Conservation (phyloP, 768 basidiomycete genomes). For the Jaapia argillacea region DNA sequence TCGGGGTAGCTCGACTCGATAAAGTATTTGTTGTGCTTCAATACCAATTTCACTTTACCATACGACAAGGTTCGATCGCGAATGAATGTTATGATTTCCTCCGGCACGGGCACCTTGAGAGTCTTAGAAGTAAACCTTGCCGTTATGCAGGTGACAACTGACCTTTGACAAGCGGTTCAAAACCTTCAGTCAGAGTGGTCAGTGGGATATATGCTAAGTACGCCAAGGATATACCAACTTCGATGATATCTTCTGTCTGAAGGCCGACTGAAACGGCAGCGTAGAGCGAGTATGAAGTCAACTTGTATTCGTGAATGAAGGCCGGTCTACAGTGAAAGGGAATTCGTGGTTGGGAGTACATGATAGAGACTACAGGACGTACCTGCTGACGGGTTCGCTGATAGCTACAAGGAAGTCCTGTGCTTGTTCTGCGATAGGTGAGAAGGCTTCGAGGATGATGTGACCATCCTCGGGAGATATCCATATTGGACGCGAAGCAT, state of each 20-base stretch:
- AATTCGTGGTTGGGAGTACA: conserved; percentile 10
- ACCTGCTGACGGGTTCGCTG: conserved; percentile 98
- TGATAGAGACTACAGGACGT: conserved; percentile 28
- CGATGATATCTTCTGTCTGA: conserved; percentile 97
- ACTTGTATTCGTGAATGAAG: conserved; percentile 98
- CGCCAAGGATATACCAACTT: conserved; percentile 43
- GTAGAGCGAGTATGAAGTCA: conserved; percentile 96
- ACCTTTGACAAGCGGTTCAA: conserved; percentile 77
- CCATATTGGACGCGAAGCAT: conserved; percentile 89
- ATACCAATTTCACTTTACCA: conserved; percentile 95
- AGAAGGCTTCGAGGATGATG: conserved; percentile 97
- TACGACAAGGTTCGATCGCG: conserved; percentile 91
- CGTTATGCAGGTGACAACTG: conserved; percentile 8
- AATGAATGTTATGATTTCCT: conserved; percentile 77
- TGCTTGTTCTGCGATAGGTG: conserved; percentile 94
- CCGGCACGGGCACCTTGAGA: conserved; percentile 81
- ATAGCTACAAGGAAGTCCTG: conserved; percentile 98
- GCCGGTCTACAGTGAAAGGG: conserved; percentile 55
- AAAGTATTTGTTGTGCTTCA: conserved; percentile 96
- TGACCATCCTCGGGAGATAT: conserved; percentile 87
- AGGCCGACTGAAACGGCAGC: conserved; percentile 98
- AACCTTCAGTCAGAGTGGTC: conserved; percentile 34
- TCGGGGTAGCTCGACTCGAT: conserved; percentile 96
- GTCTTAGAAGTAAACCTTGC: not conserved
- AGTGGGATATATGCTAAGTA: conserved; percentile 22